These are phyloP conservation scores for Fusarium caatingaense DNA, from an alignment of 2,329 filamentous ascomycete genomes.

Conservation along the genomic window DNA sequence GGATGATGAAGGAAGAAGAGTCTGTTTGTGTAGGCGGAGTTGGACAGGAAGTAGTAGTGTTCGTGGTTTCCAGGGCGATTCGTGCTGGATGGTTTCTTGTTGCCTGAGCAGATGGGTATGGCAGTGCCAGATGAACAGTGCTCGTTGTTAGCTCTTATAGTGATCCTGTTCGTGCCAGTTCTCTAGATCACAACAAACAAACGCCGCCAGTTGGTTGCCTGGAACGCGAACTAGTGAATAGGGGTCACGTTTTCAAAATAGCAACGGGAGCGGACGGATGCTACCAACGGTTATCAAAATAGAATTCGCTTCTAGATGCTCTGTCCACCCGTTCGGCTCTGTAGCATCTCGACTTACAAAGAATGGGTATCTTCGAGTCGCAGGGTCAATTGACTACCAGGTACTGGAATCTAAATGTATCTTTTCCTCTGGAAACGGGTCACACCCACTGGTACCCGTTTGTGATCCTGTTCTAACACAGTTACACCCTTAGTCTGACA, in stretches of 20 bases:
- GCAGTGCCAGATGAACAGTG: not conserved
- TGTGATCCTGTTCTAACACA: not conserved
- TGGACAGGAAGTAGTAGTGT: not conserved
- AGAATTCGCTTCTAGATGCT: not conserved
- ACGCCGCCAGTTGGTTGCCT: not conserved
- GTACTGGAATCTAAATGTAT: too few species aligned
- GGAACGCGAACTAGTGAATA: fast-evolving
- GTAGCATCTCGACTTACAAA: not conserved
- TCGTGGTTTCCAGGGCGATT: too few species aligned
- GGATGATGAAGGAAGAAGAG: not conserved
- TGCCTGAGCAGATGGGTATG: not conserved
- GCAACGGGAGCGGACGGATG: not conserved
- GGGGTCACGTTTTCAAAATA: not conserved
- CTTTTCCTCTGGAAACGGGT: too few species aligned
- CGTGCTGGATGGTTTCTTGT: not conserved
- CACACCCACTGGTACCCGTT: not conserved
- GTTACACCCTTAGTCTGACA: not conserved
- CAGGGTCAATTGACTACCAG: too few species aligned
- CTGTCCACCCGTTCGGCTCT: too few species aligned
- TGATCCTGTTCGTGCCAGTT: not conserved
- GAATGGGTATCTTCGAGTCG: too few species aligned
- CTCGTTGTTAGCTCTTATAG: not conserved
- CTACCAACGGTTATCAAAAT: not conserved
- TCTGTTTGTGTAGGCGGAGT: not conserved
- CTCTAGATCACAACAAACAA: not conserved